These are phyloP conservation scores for Teratosphaeria destructans DNA, from an alignment of 2,329 filamentous ascomycete species.

Conservation along the genomic window DNA sequence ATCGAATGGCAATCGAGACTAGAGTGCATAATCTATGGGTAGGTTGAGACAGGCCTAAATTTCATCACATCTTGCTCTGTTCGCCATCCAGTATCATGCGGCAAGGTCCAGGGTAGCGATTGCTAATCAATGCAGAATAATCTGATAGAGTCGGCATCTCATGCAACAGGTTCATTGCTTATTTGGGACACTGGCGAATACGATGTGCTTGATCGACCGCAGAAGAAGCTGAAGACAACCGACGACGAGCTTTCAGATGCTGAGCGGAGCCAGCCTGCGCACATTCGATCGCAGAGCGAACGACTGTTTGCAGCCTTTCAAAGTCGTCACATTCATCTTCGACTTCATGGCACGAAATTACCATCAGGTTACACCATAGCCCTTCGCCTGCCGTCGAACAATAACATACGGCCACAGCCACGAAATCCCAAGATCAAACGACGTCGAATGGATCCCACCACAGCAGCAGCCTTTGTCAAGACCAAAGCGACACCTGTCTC, in stretches of 20 bases:
- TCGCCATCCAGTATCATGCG: background rate
- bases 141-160: conserved; percentile 34
- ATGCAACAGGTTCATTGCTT: conserved; percentile 33
- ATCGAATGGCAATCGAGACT: conserved; percentile 36
- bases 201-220: conserved; percentile 23
- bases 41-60: conserved; percentile 5
- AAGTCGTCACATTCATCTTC: conserved; percentile 29
- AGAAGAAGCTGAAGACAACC: conserved; percentile 16
- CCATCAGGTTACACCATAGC: conserved; percentile 31
- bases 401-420: conserved; percentile 21
- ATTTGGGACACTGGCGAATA: conserved; percentile 39
- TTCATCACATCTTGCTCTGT: background rate
- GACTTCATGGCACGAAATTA: conserved; percentile 31
- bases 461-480: conserved; percentile 3
- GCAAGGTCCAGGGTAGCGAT: background rate
- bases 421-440: conserved; percentile 20
- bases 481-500: conserved; percentile 4
- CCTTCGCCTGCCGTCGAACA: conserved; percentile 28
- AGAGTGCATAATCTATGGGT: conserved; percentile 35
- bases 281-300: conserved; percentile 21
- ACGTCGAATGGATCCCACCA: conserved; percentile 13
- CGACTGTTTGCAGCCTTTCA: conserved; percentile 30
- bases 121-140: conserved; percentile 28
- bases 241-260: conserved; percentile 24
- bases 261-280: conserved; percentile 8